These are phyloP conservation scores for Caulochytrium protostelioides DNA, from an alignment of 371 early-diverging fungal species.

Conservation along the genomic window DNA sequence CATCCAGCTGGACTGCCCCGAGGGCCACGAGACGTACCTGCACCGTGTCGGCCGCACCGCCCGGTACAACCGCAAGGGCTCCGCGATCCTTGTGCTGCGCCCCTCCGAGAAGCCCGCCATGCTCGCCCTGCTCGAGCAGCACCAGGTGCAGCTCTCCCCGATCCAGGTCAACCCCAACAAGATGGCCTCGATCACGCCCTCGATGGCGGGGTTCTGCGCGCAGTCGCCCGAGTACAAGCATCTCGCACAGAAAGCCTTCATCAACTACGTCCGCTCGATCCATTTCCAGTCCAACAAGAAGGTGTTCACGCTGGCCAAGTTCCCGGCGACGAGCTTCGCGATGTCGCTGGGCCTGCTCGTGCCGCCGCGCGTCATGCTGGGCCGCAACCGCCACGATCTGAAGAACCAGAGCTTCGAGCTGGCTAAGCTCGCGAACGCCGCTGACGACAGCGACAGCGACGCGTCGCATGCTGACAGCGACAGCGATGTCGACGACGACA, in stretches of 20 bases:
- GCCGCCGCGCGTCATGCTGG: conserved; percentile 58
- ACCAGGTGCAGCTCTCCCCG: conserved; percentile 61
- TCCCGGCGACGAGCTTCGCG: conserved; percentile 75
- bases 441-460: conserved; percentile 4
- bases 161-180: conserved; percentile 60
- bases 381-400: neutral
- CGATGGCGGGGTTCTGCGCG: conserved; percentile 74
- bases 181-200: conserved; percentile 46
- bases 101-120: conserved; percentile 74
- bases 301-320: conserved; percentile 56
- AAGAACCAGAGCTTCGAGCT: conserved; percentile 2
- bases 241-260: conserved; percentile 78
- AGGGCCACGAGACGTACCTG: conserved; percentile 85
- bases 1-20: conserved; percentile 91
- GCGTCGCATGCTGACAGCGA: conserved; percentile 13
- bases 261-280: conserved; percentile 77
- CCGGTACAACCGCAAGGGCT: conserved; percentile 68
- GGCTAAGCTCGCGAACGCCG: conserved; percentile 1
- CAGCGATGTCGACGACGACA: conserved; percentile 8
- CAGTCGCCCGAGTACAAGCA: conserved; percentile 85
- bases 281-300: conserved; percentile 68
- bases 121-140: conserved; percentile 36
- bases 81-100: conserved; percentile 58
- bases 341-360: conserved; percentile 77
- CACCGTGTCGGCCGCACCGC: conserved; percentile 98